A percentile compares a stretch with the other conserved stretches of the same genome.
Conservation (phyloP, 768 basidiomycete genomes). For the Suillus fuscotomentosus region DNA sequence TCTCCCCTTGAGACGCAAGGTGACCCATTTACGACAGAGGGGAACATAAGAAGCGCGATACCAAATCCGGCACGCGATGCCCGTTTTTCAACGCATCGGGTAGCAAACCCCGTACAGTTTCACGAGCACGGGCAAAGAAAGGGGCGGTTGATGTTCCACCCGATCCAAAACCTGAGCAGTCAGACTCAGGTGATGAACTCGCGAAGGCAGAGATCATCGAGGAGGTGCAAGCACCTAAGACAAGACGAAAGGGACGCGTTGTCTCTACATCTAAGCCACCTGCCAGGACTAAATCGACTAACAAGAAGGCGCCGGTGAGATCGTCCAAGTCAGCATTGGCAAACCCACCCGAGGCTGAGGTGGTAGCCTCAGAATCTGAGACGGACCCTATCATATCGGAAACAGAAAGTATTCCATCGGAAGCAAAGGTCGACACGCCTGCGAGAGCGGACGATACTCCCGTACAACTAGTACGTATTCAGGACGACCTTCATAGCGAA, state of each 20-base stretch:
- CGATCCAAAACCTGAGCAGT: not conserved
- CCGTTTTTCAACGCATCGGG: conserved; percentile 39
- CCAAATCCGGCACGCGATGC: conserved; percentile 43
- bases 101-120: conserved; percentile 23
- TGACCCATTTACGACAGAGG: conserved; percentile 41
- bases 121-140: conserved; percentile 10
- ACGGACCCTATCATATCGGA: not conserved
- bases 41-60: conserved; percentile 70
- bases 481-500: not conserved
- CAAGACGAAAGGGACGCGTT: conserved; percentile 7
- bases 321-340: not conserved
- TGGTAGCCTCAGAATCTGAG: not conserved
- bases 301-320: not conserved
- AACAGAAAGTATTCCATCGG: not conserved
- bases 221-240: conserved; percentile 8
- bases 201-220: conserved; percentile 13
- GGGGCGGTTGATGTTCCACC: not conserved
- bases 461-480: not conserved
- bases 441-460: not conserved
- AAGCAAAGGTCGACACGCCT: not conserved
- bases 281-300: not conserved
- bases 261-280: not conserved
- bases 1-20: conserved; percentile 2
- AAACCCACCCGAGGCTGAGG: not conserved
- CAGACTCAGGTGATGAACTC: conserved; percentile 25